Base-by-base conservation (phyloP, 2,329 filamentous ascomycete genomes). In the Laburnicola sp. region DNA sequence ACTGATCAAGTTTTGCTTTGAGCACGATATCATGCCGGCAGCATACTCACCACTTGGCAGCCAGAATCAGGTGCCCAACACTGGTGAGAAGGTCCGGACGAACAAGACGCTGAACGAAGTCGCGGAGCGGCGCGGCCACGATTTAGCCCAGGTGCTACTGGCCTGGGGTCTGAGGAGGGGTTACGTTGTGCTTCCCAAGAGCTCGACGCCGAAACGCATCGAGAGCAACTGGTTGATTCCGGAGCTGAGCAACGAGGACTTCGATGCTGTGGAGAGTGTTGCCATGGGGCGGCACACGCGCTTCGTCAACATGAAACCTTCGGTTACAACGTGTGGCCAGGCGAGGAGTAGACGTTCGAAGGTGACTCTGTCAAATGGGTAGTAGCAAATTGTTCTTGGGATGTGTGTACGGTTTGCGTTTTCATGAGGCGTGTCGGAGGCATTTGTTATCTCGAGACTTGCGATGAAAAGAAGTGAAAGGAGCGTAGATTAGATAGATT, bases 251-350 rank as follows among this genome's bases (percentile, higher is more conserved):
- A 71, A 77, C 50, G 74, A 74, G 58, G 75, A 86, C 59, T 81
- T 86, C 62, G 75, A 78, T 54, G 83, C 79, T 10, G 78, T 88
- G 47, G 81, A 87, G 72, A 71, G 77, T 54, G 86, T 89, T 6
- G 85, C 86, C 1, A 78, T 82, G 68, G 83, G 84, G 31, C 79
- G 86, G 45, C 84, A 88, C 71, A 82, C 81, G 25, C 82, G 87
- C 32, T 90, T 91, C 65, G 87, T 91, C 52, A 89, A 91, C 76
- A 90, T 90, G 87, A 90, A 88, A 88, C 85, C 1, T 90, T 90
- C 70, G 87, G 87, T 5, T 88, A 87, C 68, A 79, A 90, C 62
- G 81, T 89, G 43, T 76, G 75, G 75, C 68, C 73, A n/a, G 68
- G 75, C 48, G 75, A 76, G 69, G 63, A 58, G 48, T 63, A 63